phyloP scores from a whole-genome alignment of 495 filamentous ascomycete species.

The Rhizodiscina lignyota region DNA sequence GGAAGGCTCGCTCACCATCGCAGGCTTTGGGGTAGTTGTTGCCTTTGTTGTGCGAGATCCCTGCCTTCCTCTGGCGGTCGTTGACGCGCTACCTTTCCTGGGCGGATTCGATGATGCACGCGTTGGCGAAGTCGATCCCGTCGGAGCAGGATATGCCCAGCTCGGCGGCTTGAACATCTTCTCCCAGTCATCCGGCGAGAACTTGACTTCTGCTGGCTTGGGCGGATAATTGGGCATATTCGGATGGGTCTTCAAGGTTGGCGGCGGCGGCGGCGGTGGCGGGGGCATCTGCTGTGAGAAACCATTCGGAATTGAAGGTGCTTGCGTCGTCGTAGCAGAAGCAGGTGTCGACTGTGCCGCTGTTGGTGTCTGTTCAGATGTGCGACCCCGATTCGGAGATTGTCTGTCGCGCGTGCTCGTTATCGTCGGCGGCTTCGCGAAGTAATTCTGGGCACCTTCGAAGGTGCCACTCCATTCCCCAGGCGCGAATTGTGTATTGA shows the following conservation, averaged over 20 bases:
- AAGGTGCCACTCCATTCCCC: constrained; percentile 42
- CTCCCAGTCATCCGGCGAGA: constrained; percentile 49
- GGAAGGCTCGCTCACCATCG: constrained; percentile 4
- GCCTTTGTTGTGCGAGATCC: not conserved
- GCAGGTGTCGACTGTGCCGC: not conserved
- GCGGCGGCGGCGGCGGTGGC: constrained; percentile 7
- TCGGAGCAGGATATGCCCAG: constrained; percentile 23
- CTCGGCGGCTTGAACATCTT: constrained; percentile 44
- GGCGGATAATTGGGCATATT: constrained; percentile 12
- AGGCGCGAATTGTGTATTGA: constrained; percentile 58
- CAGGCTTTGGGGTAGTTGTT: not conserved
- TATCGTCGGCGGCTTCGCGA: constrained; percentile 19
- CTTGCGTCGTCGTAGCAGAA: not conserved
- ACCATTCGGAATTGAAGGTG: too few species aligned
- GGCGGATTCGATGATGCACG: constrained; percentile 5
- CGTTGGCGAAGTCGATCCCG: constrained; percentile 2
- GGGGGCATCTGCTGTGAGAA: constrained; percentile 8
- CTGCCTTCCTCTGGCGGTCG: constrained; percentile 7
- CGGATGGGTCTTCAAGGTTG: not conserved
- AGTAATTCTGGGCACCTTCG: constrained; percentile 30
- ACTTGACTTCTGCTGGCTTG: constrained; percentile 29
- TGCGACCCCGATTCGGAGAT: constrained; percentile 18
- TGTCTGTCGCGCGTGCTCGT: constrained; percentile 18
- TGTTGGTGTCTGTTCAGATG: constrained; percentile 2
- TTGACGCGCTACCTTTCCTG: constrained; percentile 4